These are phyloP conservation scores for Diutina siamensis DNA, from an alignment of 1,139 yeast genomes.

Conservation along the genomic window DNA sequence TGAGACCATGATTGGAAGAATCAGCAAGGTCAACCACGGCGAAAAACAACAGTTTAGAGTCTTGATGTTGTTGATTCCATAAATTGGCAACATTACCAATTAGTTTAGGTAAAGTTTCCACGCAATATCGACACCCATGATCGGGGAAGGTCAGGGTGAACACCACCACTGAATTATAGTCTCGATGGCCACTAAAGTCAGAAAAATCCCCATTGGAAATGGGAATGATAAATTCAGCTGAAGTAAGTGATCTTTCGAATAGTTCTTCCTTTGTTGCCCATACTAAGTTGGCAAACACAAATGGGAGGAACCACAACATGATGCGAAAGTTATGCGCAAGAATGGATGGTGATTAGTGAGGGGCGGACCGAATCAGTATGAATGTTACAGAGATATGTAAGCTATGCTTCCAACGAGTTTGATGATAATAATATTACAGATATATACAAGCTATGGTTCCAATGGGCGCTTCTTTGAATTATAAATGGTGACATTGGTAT, in stretches of 20 bases:
- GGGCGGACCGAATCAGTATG: too few species aligned
- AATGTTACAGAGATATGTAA: too few species aligned
- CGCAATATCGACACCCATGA: constrained; percentile 31
- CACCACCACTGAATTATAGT: constrained; percentile 29
- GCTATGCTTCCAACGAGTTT: too few species aligned
- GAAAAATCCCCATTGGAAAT: background rate
- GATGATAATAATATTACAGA: too few species aligned
- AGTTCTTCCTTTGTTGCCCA: background rate
- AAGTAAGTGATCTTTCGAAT: background rate
- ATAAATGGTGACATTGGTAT: background rate
- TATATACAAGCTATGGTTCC: too few species aligned
- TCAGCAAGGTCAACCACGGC: constrained; percentile 39
- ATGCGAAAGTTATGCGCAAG: too few species aligned
- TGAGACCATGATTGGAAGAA: constrained; percentile 22
- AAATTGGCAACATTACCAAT: constrained; percentile 29
- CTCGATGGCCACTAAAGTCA: constrained; percentile 13
- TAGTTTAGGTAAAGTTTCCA: constrained; percentile 22
- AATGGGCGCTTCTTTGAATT: background rate
- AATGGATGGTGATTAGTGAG: too few species aligned
- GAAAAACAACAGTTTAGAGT: constrained; percentile 30
- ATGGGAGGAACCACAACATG: background rate
- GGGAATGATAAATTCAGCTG: background rate
- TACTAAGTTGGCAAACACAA: background rate
- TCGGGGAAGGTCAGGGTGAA: constrained; percentile 31
- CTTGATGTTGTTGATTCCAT: constrained; percentile 32